These are phyloP conservation scores for Dryas drummondii DNA, from an alignment of 306 rosid species.

Conservation along the genomic window DNA sequence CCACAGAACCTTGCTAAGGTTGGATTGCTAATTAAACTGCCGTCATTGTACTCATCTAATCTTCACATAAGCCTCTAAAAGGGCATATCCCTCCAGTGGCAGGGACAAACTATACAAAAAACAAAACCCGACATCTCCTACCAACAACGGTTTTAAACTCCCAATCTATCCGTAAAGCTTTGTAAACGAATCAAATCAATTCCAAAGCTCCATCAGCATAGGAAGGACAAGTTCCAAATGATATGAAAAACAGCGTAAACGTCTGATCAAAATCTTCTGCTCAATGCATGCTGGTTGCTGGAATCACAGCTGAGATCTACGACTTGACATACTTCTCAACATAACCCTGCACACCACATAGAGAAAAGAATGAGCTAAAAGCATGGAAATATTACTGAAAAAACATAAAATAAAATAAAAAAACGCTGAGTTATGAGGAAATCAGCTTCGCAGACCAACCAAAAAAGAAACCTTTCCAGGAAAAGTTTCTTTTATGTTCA, in stretches of 20 bases:
- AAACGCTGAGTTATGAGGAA: not conserved
- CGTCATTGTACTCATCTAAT: constrained; percentile 19
- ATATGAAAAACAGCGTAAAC: not conserved
- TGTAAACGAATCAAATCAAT: not conserved
- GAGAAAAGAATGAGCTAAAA: constrained; percentile 8
- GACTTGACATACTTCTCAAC: constrained; percentile 79
- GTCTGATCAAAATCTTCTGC: constrained; percentile 3
- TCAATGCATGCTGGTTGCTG: not conserved
- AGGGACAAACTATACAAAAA: not conserved
- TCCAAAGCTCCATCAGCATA: not conserved
- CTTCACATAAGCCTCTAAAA: constrained; percentile 7
- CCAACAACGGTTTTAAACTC: not conserved
- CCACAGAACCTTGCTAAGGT: constrained; percentile 30
- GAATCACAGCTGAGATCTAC: constrained; percentile 23
- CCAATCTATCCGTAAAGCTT: not conserved
- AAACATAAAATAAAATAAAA: not conserved
- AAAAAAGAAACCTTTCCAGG: not conserved
- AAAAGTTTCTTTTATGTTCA: not conserved
- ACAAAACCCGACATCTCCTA: not conserved
- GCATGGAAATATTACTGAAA: not conserved
- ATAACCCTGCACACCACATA: constrained; percentile 61
- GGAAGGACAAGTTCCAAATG: not conserved
- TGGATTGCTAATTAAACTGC: constrained; percentile 3
- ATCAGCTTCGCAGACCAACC: not conserved
- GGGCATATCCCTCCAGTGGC: not conserved